These are phyloP conservation scores for Ilyonectria mors-panacis DNA, from an alignment of 2,329 filamentous ascomycete genomes.

Conservation along the genomic window DNA sequence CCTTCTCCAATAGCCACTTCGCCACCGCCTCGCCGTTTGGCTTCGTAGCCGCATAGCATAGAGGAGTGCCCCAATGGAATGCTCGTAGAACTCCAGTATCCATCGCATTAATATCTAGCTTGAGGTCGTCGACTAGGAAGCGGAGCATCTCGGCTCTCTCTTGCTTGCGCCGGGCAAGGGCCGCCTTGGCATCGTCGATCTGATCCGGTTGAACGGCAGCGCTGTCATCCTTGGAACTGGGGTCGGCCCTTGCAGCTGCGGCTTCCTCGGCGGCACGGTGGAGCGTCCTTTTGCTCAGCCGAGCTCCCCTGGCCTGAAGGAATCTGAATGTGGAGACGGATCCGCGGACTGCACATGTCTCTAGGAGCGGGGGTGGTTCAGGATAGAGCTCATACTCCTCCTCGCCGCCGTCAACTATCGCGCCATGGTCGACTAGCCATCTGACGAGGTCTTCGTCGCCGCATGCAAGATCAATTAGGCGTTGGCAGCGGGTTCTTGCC, in stretches of 20 bases:
- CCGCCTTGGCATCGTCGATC: neutral
- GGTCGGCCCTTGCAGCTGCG: neutral
- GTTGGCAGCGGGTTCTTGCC: neutral
- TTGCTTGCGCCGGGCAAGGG: neutral
- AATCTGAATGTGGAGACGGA: slow-evolving; percentile 13
- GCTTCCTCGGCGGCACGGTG: slow-evolving; percentile 2
- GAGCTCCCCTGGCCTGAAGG: slow-evolving; percentile 2
- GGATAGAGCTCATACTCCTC: slow-evolving; percentile 12
- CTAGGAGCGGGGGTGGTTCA: slow-evolving; percentile 9
- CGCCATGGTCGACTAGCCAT: slow-evolving; percentile 30
- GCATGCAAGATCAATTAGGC: slow-evolving; percentile 24
- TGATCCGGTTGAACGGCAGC: neutral
- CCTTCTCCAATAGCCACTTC: slow-evolving; percentile 13
- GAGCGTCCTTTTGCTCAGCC: slow-evolving; percentile 11
- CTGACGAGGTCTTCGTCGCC: slow-evolving; percentile 13
- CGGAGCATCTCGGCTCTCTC: slow-evolving; percentile 18
- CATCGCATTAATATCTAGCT: slow-evolving; percentile 7
- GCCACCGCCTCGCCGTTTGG: slow-evolving; percentile 1
- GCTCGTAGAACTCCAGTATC: neutral
- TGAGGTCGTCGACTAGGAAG: slow-evolving; percentile 23
- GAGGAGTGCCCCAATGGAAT: slow-evolving; percentile 5
- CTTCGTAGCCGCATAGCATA: slow-evolving; percentile 10
- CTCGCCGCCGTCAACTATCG: slow-evolving; percentile 19
- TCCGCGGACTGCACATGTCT: slow-evolving; percentile 14
- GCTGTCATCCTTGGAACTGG: neutral